Conservation (phyloP, 108 stramenopile genomes). For the Stephanodiscus triporus region DNA sequence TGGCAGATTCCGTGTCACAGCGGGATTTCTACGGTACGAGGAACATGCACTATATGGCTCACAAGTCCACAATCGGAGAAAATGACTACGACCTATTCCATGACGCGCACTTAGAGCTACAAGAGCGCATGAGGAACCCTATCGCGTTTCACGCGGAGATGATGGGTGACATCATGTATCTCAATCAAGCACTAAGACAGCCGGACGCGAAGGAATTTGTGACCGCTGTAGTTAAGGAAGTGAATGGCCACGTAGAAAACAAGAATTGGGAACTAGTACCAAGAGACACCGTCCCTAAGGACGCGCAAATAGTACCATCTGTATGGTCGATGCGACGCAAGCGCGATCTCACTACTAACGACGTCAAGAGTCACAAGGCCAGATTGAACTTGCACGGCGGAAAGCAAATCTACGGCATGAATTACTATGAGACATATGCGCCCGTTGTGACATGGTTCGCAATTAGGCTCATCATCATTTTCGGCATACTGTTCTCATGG, state of each 20-base stretch:
- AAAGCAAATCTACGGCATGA: no score
- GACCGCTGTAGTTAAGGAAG: constrained; percentile 19
- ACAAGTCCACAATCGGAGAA: no score
- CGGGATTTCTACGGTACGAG: no score
- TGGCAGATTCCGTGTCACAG: no score
- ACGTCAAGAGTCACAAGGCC: constrained; percentile 33
- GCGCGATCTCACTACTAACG: constrained; percentile 12
- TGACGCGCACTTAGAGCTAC: neutral
- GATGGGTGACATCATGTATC: constrained; percentile 26
- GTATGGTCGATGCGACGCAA: neutral
- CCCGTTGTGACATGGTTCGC: no score
- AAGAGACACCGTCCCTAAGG: no score
- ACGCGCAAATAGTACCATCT: no score
- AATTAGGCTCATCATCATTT: constrained; percentile 4
- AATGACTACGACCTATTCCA: neutral
- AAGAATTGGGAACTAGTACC: no score
- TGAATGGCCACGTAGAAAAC: constrained; percentile 20
- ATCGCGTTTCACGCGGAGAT: constrained; percentile 12
- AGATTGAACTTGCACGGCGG: constrained; percentile 18
- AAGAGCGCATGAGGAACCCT: constrained; percentile 8
- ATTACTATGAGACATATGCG: no score
- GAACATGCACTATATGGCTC: no score
- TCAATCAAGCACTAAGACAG: constrained; percentile 17
- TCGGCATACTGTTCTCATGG: constrained; percentile 1
- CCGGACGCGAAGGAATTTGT: constrained; percentile 18